Evolutionary conservation across 2,329 filamentous ascomycete genomes (phyloP).

Genomic region (Aspergillus sp.): DNA sequence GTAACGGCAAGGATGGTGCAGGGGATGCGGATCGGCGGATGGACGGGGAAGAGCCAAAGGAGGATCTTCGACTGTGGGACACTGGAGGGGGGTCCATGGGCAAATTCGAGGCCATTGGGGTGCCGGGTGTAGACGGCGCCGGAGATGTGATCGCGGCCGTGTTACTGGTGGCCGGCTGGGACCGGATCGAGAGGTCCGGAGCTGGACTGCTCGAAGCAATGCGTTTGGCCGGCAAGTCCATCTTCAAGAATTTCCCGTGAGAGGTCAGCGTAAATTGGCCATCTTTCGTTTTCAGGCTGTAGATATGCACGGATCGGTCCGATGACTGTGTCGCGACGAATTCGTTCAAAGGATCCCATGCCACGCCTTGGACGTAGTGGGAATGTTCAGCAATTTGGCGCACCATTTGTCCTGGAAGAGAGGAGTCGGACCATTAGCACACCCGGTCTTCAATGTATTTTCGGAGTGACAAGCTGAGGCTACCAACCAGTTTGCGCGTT

Average conservation of each 20-base stretch:
- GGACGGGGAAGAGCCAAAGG: slow-evolving; percentile 76
- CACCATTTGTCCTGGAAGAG: slow-evolving; percentile 61
- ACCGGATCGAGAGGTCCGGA: slow-evolving; percentile 62
- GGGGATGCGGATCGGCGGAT: slow-evolving; percentile 86
- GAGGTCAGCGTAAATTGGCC: slow-evolving; percentile 84
- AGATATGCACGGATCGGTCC: slow-evolving; percentile 96
- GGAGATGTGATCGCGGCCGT: slow-evolving; percentile 71
- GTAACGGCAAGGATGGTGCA: slow-evolving; percentile 87
- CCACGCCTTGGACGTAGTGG: slow-evolving; percentile 96
- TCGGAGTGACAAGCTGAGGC: not conserved
- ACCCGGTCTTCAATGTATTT: not conserved
- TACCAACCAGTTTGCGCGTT: slow-evolving; percentile 80
- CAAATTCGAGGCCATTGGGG: slow-evolving; percentile 81
- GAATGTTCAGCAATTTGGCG: slow-evolving; percentile 96
- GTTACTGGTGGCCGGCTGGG: slow-evolving; percentile 34
- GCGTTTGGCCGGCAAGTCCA: slow-evolving; percentile 87
- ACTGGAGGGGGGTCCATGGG: slow-evolving; percentile 97
- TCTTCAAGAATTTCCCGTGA: slow-evolving; percentile 79
- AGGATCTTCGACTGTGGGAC: slow-evolving; percentile 90
- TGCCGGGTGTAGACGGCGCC: slow-evolving; percentile 86
- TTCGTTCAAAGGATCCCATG: slow-evolving; percentile 97
- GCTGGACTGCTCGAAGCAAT: slow-evolving; percentile 92
- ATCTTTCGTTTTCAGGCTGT: slow-evolving; percentile 93
- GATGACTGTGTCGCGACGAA: slow-evolving; percentile 98
- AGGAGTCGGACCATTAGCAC: slow-evolving; percentile 24